Conservation (phyloP, 2,329 filamentous ascomycete species). For the Chalaropsis ovoidea region DNA sequence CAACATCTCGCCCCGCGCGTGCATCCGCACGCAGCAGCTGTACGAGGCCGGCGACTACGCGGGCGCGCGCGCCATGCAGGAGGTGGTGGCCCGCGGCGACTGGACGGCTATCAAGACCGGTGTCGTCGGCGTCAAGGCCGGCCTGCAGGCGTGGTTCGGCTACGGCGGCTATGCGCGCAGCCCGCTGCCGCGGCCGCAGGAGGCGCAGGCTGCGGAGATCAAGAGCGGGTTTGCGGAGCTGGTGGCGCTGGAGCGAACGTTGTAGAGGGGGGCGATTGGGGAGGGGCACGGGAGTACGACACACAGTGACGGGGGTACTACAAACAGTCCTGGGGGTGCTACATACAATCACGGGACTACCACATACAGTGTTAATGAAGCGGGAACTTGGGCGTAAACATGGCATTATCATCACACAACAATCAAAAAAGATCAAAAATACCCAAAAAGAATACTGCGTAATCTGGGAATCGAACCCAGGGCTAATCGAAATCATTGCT, state of each 20-base stretch:
- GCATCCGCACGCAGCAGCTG: slow-evolving; percentile 32
- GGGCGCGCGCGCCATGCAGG: slow-evolving; percentile 34
- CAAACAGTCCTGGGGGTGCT: no score
- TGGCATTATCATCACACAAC: not conserved
- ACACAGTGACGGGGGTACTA: no score
- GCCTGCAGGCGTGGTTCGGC: slow-evolving; percentile 35
- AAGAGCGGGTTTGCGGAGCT: slow-evolving; percentile 34
- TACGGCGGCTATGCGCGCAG: slow-evolving; percentile 35
- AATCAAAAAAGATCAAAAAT: not conserved
- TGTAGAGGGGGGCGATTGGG: slow-evolving; percentile 5
- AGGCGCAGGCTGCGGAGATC: slow-evolving; percentile 32
- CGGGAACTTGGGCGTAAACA: not conserved
- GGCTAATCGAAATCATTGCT: slow-evolving; percentile 9
- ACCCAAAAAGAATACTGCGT: not conserved
- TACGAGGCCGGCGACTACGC: slow-evolving; percentile 32
- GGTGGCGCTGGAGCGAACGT: slow-evolving; percentile 30
- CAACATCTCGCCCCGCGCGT: slow-evolving; percentile 35
- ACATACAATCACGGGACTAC: no score
- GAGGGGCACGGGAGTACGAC: no score
- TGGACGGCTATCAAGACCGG: slow-evolving; percentile 42
- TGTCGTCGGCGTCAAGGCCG: slow-evolving; percentile 41
- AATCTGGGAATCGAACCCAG: slow-evolving; percentile 8
- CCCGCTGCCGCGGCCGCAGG: slow-evolving; percentile 34
- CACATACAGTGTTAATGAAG: no score
- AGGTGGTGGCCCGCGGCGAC: slow-evolving; percentile 38